Percentiles rank a stretch among this genome's conserved stretches.
Evolutionary conservation across 2,329 filamentous ascomycete species (phyloP).

Genomic region (Hypoxylon sp.): DNA sequence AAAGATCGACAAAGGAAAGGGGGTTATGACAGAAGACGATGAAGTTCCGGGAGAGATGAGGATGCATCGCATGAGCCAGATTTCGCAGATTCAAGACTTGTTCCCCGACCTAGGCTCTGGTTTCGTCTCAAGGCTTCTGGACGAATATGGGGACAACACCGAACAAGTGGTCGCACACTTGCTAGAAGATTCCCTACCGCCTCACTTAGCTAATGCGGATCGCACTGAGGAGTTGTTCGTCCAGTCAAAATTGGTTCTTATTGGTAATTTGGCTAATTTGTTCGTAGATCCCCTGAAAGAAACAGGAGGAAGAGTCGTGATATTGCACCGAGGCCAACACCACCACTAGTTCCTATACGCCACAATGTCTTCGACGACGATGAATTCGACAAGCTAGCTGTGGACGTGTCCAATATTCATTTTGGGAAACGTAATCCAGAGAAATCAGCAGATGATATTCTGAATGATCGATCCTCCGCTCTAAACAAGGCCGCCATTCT

Average conservation of each 20-base stretch:
- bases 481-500: slow-evolving; percentile 89
- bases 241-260: background rate
- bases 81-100: slow-evolving; percentile 92
- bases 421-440: slow-evolving; percentile 79
- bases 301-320: slow-evolving; percentile 56
- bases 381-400: slow-evolving; percentile 79
- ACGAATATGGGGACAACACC: slow-evolving; percentile 82
- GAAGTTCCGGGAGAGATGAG: slow-evolving; percentile 70
- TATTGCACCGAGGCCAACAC: slow-evolving; percentile 73
- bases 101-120: slow-evolving; percentile 89
- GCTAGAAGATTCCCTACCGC: slow-evolving; percentile 81
- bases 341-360: slow-evolving; percentile 69
- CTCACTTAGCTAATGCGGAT: slow-evolving; percentile 75
- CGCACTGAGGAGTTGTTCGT: slow-evolving; percentile 74
- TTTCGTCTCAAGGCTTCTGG: slow-evolving; percentile 84
- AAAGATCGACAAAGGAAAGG: slow-evolving; percentile 78
- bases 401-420: slow-evolving; percentile 78
- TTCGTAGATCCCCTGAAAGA: slow-evolving; percentile 50
- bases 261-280: slow-evolving; percentile 22
- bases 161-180: slow-evolving; percentile 87
- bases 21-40: slow-evolving; percentile 56
- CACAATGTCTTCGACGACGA: slow-evolving; percentile 86
- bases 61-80: slow-evolving; percentile 84
- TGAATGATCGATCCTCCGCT: slow-evolving; percentile 74
- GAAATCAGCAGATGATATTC: slow-evolving; percentile 79